Percentiles rank a stretch among this genome's conserved stretches.
Evolutionary conservation across 768 basidiomycete species (phyloP).

Genomic region (Lactarius hengduanensis): DNA sequence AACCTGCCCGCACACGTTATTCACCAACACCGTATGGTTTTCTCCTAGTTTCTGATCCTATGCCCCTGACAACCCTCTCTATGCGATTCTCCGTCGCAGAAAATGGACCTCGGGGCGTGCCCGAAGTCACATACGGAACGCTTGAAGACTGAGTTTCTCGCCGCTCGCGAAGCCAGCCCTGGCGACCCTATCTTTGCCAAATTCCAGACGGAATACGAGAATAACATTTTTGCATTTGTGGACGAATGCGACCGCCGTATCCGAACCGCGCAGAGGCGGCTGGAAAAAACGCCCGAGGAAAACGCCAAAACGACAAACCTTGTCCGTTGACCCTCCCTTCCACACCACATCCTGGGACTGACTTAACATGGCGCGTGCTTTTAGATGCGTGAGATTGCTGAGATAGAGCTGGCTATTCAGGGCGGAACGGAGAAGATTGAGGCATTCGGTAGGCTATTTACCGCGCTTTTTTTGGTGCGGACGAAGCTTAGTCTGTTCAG

Average conservation of each 20-base stretch:
- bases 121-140: slow-evolving; percentile 95
- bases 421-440: slow-evolving; percentile 99
- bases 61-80: background rate
- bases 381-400: slow-evolving; percentile 98
- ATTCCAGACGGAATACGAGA: slow-evolving; percentile 95
- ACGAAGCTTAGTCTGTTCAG: slow-evolving; percentile 40
- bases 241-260: slow-evolving; percentile 99
- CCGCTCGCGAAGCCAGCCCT: slow-evolving; percentile 72
- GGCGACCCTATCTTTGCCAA: slow-evolving; percentile 77
- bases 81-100: slow-evolving; percentile 47
- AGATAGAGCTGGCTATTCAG: slow-evolving; percentile 98
- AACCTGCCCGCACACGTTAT: slow-evolving; percentile 96
- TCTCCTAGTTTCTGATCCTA: background rate
- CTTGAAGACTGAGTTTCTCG: slow-evolving; percentile 85
- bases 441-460: slow-evolving; percentile 61
- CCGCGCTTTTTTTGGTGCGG: slow-evolving; percentile 1
- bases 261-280: slow-evolving; percentile 84
- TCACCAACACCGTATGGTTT: slow-evolving; percentile 89
- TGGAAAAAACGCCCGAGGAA: slow-evolving; percentile 99
- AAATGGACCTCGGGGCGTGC: slow-evolving; percentile 99
- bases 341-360: background rate
- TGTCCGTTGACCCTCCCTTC: slow-evolving; percentile 44
- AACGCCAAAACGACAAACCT: slow-evolving; percentile 98
- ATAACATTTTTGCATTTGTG: slow-evolving; percentile 93
- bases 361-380: slow-evolving; percentile 3